These are phyloP conservation scores for Caryopteris hybrid DNA, from an alignment of 305 asterid species.

Conservation along the genomic window DNA sequence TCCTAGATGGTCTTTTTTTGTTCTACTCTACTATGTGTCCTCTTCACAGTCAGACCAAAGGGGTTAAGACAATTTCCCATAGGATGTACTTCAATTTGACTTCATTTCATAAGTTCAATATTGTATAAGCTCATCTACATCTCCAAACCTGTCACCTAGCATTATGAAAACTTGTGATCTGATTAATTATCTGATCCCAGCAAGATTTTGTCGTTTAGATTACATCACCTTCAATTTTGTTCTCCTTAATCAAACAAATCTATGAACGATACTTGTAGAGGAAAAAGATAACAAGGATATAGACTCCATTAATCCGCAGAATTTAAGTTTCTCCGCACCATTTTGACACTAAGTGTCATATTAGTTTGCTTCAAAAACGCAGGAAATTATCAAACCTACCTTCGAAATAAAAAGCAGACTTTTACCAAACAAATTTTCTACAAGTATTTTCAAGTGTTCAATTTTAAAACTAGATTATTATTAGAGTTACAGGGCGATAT, in stretches of 20 bases:
- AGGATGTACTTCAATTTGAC: background rate
- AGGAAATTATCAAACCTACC: background rate
- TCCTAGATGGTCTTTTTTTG: background rate
- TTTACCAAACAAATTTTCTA: background rate
- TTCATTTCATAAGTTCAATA: background rate
- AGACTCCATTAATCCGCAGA: background rate
- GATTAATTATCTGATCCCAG: background rate
- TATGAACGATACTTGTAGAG: background rate
- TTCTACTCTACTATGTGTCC: background rate
- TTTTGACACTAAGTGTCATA: background rate
- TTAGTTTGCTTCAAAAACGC: background rate
- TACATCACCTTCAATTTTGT: background rate
- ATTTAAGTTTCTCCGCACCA: background rate
- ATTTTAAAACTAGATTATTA: background rate
- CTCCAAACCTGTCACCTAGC: slow-evolving; percentile 3
- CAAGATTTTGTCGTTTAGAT: background rate
- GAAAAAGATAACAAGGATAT: background rate
- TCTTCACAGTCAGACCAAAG: background rate
- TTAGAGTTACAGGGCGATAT: too few relatives aligned
- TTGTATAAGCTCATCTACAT: background rate
- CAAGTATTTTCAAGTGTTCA: too few relatives aligned
- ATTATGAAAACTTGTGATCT: background rate
- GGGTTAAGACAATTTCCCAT: background rate
- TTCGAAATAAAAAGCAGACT: background rate
- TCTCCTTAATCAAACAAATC: background rate